phyloP scores from a whole-genome alignment of 2,329 filamentous ascomycete species.

The Pseudopithomyces chartarum region DNA sequence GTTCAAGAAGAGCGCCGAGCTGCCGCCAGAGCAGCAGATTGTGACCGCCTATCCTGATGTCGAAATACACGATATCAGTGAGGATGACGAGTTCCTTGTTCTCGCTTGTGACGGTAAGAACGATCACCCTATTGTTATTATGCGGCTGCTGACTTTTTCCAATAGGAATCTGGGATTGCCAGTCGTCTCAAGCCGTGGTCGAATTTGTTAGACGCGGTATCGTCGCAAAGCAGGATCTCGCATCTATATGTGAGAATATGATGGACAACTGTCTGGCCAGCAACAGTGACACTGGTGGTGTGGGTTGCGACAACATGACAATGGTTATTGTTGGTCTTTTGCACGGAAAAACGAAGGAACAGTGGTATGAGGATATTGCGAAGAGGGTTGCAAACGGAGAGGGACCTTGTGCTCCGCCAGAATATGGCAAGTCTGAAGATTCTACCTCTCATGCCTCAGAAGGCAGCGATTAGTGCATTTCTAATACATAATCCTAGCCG shows the following conservation, averaged over 20 bases:
- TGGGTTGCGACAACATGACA: conserved; percentile 99
- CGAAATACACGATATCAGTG: conserved; percentile 83
- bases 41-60: conserved; percentile 97
- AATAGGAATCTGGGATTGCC: conserved; percentile 99
- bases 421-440: conserved; percentile 86
- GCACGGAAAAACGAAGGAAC: conserved; percentile 89
- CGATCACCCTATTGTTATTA: background rate
- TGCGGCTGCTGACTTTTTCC: conserved; percentile 14
- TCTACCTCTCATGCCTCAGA: conserved; percentile 40
- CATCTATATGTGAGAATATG: conserved; percentile 99
- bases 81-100: conserved; percentile 85
- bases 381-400: conserved; percentile 95
- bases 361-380: conserved; percentile 97
- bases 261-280: conserved; percentile 99
- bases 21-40: conserved; percentile 97
- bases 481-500: conserved; percentile 50
- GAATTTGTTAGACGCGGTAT: conserved; percentile 97
- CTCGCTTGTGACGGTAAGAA: conserved; percentile 50
- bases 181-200: conserved; percentile 95
- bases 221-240: conserved; percentile 91
- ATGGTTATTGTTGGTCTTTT: conserved; percentile 91
- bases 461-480: conserved; percentile 40
- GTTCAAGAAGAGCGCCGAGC: conserved; percentile 98
- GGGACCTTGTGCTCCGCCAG: conserved; percentile 95
- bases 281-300: conserved; percentile 96